These are phyloP conservation scores for Sugiyamaella grinbergsii DNA, from an alignment of 1,139 yeast species.

Conservation along the genomic window DNA sequence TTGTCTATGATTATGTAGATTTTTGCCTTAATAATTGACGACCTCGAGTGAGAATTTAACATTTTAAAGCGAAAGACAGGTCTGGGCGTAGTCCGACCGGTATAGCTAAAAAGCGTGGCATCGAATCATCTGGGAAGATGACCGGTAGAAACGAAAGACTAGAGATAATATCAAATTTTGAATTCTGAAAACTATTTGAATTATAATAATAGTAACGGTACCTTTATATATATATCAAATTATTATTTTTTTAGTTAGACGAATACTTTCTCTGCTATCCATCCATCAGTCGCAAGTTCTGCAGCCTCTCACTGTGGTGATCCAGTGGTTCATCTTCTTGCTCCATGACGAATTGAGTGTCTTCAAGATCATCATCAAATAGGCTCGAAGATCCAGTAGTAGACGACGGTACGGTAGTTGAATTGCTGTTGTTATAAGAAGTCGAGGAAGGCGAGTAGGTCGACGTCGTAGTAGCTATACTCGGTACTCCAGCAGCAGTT, in stretches of 20 bases:
- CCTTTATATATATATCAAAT: constrained; percentile 14
- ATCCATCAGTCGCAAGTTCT: constrained; percentile 20
- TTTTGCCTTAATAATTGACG: not conserved
- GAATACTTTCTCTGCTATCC: not conserved
- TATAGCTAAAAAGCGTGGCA: too few species aligned
- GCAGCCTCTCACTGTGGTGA: constrained; percentile 16
- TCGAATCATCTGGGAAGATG: too few species aligned
- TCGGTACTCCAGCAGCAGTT: not conserved
- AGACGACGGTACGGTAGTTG: constrained; percentile 8
- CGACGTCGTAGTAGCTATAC: not conserved
- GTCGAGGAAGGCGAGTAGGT: not conserved
- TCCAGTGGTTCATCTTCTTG: constrained; percentile 22
- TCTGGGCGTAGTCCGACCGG: too few species aligned
- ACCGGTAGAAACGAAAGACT: too few species aligned
- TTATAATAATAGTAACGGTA: constrained; percentile 6
- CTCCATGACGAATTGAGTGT: constrained; percentile 38
- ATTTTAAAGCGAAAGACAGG: too few species aligned
- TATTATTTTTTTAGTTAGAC: not conserved
- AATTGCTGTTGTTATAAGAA: not conserved
- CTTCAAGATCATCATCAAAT: constrained; percentile 28
- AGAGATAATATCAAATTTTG: too few species aligned
- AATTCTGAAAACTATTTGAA: not conserved
- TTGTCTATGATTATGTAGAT: constrained; percentile 8
- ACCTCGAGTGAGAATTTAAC: not conserved
- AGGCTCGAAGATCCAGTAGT: constrained; percentile 11